Evolutionary conservation across 1,284 basidiomycete genomes (phyloP).

Genomic region (Rhodofomes roseus): DNA sequence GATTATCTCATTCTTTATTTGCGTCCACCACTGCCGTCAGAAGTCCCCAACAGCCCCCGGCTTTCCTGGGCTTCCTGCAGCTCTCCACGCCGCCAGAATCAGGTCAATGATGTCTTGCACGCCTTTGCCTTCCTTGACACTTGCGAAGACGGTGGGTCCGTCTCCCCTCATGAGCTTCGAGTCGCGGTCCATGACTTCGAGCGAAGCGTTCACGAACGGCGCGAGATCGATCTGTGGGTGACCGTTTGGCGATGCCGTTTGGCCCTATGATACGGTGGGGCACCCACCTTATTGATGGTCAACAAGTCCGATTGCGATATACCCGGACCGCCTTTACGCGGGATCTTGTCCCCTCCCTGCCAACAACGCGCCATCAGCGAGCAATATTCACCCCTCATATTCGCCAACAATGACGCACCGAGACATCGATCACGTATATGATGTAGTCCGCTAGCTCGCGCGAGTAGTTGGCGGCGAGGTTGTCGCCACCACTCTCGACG

Average conservation of each 20-base stretch:
- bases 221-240: slow-evolving; percentile 81
- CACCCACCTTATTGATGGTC: slow-evolving; percentile 87
- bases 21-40: neutral
- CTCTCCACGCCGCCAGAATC: slow-evolving; percentile 84
- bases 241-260: neutral
- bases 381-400: neutral
- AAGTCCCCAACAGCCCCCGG: slow-evolving; percentile 38
- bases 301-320: slow-evolving; percentile 94
- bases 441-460: slow-evolving; percentile 97
- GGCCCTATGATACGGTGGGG: too few relatives aligned
- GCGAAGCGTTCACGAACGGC: slow-evolving; percentile 87
- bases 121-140: slow-evolving; percentile 78
- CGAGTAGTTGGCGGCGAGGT: slow-evolving; percentile 94
- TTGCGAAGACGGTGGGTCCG: slow-evolving; percentile 92
- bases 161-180: slow-evolving; percentile 91
- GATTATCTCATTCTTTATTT: neutral
- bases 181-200: slow-evolving; percentile 94
- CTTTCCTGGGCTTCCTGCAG: slow-evolving; percentile 68
- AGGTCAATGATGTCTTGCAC: slow-evolving; percentile 83
- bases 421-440: slow-evolving; percentile 88
- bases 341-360: slow-evolving; percentile 96
- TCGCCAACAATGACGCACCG: slow-evolving; percentile 38
- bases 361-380: neutral
- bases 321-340: slow-evolving; percentile 95
- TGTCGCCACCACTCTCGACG: slow-evolving; percentile 96